Conservation (phyloP, 371 early-diverging fungal species). For the Apophysomyces trapeziformis region DNA sequence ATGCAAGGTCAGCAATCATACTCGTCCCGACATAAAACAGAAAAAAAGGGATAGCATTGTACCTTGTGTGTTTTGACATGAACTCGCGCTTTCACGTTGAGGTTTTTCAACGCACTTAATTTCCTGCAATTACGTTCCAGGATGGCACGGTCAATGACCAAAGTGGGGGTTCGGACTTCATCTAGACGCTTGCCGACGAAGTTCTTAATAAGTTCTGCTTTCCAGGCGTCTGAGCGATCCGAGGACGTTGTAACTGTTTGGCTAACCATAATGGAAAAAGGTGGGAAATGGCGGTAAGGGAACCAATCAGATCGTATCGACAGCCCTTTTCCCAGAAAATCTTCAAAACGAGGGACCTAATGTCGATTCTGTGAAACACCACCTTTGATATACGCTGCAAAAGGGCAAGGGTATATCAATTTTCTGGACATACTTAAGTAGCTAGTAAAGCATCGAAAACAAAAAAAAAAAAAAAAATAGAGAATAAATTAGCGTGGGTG, state of each 20-base stretch:
- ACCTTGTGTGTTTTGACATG: slow-evolving; percentile 59
- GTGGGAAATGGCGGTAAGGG: too few relatives aligned
- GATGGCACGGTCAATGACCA: slow-evolving; percentile 40
- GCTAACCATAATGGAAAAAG: neutral
- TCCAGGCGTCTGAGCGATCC: neutral
- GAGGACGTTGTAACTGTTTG: neutral
- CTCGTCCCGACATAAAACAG: neutral
- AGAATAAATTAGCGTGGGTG: too few relatives aligned
- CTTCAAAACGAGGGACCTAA: too few relatives aligned
- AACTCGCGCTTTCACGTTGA: slow-evolving; percentile 36
- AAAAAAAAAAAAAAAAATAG: too few relatives aligned
- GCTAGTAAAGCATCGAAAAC: too few relatives aligned
- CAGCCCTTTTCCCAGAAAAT: too few relatives aligned
- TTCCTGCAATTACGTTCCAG: slow-evolving; percentile 36
- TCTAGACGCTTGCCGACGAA: slow-evolving; percentile 2
- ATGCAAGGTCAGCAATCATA: too few relatives aligned
- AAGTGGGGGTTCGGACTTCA: slow-evolving; percentile 43
- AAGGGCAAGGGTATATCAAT: too few relatives aligned
- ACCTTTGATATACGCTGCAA: too few relatives aligned
- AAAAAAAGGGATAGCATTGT: neutral
- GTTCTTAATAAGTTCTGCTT: neutral
- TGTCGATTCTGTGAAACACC: too few relatives aligned
- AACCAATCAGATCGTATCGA: too few relatives aligned
- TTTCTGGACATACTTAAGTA: too few relatives aligned
- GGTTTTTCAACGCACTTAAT: slow-evolving; percentile 25